phyloP scores from a whole-genome alignment of 768 basidiomycete species.

The Candolleomyces aberdarensis region DNA sequence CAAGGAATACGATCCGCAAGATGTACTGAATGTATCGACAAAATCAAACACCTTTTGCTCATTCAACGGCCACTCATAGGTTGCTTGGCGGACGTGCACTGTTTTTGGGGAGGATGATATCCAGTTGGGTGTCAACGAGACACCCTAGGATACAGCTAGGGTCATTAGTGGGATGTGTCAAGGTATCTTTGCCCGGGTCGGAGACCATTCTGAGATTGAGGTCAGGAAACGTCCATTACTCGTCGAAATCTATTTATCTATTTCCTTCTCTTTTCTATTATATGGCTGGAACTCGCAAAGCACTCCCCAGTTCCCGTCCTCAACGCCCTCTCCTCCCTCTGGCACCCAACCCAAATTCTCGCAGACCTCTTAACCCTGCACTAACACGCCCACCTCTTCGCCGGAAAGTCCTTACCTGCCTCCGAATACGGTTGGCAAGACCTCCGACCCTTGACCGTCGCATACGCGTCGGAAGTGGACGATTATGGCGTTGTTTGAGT shows the following conservation, averaged over 20 bases:
- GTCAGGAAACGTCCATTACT: conserved; percentile 36
- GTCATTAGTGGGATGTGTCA: conserved; percentile 95
- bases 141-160: conserved; percentile 73
- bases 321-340: conserved; percentile 92
- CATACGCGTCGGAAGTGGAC: conserved; percentile 97
- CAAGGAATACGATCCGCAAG: no score
- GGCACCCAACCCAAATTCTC: conserved; percentile 95
- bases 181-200: conserved; percentile 96
- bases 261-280: background rate
- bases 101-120: conserved; percentile 91
- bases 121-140: conserved; percentile 95
- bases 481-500: conserved; percentile 91
- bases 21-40: no score
- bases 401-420: conserved; percentile 20
- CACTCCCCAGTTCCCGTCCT: conserved; percentile 92
- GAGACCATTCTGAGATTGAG: conserved; percentile 90
- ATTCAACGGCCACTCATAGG: no score
- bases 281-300: conserved; percentile 83
- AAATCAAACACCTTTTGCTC: no score
- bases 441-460: conserved; percentile 80
- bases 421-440: conserved; percentile 31
- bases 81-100: conserved; percentile 86
- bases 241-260: background rate
- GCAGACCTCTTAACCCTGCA: conserved; percentile 91
- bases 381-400: conserved; percentile 64